Base-by-base conservation (phyloP, 257 asterid genomes). In the Solanum lycopersicoides region DNA sequence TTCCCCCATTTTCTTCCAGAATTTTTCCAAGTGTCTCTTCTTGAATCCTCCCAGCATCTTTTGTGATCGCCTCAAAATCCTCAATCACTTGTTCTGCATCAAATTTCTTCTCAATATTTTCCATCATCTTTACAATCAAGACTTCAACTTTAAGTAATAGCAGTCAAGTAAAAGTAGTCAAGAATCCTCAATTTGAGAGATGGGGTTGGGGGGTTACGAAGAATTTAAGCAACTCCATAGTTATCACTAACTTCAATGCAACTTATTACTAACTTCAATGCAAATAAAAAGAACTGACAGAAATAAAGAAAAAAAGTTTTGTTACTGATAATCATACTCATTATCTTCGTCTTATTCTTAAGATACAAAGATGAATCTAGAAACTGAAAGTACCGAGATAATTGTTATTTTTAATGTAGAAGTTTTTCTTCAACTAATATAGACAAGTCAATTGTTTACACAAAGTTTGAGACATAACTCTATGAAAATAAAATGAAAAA, bases 61-160 rank as follows among this genome's bases (percentile, higher is more conserved):
- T 88, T 1, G 98, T 91, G 90, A 95, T 74, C 18, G 68, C 90
- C 89, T 97, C 98, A 75, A 97, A 97, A 87, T 95, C 98, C 16
- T 93, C 89, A 7, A 95, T 90, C 25, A 94, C 95, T 69, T 76
- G 90, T 21, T 93, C 95, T 35, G 95, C 89, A 88, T 97, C 98
- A 50, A 94, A 94, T 71, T 86, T 92, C 34, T 90, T 92, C 83
- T 91, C 95, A 93, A 88, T 93, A 89, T 91, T 93, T 89, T 94
- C 96, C 90, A 94, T 87, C 93, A 94, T 45, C 84, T 28, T 28
- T 66, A 9, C 47, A 12, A 16, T 79, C 3, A 74, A 69, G 20
- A 39, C n/a, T 39, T 23, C 79, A 72, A 34, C 79, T 72, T 72
- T 32, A 68, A 50, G 59, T 12, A 71, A 34, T 34, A 18, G 10